Base-by-base conservation (phyloP, 179 eudicot genomes). In the Sideroxylon spinosum region DNA sequence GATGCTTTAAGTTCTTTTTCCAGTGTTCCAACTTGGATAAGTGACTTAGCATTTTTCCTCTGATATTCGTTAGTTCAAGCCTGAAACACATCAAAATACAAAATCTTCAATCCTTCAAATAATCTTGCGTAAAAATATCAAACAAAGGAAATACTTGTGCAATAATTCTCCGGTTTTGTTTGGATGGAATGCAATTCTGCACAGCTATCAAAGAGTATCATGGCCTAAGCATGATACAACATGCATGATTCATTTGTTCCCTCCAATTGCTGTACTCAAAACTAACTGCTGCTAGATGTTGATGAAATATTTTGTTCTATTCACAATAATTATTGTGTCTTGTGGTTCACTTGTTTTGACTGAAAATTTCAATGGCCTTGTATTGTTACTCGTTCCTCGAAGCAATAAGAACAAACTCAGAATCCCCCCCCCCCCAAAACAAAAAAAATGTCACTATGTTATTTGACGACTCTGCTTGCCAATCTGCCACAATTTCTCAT, bases 401-500 rank as follows among this genome's bases (percentile, higher is more conserved):
- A 46, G 19, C 44, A 46, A 48, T 46, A 68, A n/a, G 71, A 67
- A 46, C 17, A 48, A 49, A 20, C 57, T 50, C 29, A 49, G 32
- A 49, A 3, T 28, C 44, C 37, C 37, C 56, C 44, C 37, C 37
- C 37, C 37, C 1, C 1, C 3, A 37, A 37, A 37, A 20, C 9
- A 29, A 70, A 49, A 48, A 20, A 48, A 68, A 37, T 20, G 10
- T 12, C 14, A 44, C 23, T 68, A 44, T 65, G 16, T 10, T 70
- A 70, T 70, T 20, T 9, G 29, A 46, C 46, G 7, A 23, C 79
- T 29, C n/a, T 77, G 25, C 32, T 77, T 52, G 50, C 57, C 46
- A n/a, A 37, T 48, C 25, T 46, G 44, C 11, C 62, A 16, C 53
- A 22, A 0, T 50, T 20, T 11, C 53, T 49, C 32, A 46, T 37